A percentile compares a stretch with the other conserved stretches of the same genome.
These are phyloP conservation scores for Scheffersomyces coipomensis DNA, from an alignment of 805 yeast genomes.

Conservation along the genomic window DNA sequence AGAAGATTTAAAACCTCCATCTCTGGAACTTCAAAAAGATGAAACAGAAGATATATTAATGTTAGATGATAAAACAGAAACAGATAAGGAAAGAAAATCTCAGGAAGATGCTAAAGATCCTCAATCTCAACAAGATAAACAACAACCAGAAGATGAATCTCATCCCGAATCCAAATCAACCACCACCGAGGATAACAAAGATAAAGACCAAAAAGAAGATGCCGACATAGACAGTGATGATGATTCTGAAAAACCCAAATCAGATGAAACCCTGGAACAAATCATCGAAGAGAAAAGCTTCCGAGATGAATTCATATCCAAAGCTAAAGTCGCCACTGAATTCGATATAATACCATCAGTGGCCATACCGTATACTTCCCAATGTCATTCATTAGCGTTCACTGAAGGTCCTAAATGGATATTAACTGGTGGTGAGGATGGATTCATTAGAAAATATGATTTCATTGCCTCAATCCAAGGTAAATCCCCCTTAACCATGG, in stretches of 20 bases:
- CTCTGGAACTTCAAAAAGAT: slow-evolving; percentile 4
- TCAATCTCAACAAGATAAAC: background rate
- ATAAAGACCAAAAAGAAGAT: background rate
- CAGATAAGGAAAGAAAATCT: slow-evolving; percentile 3
- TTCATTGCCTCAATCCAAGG: slow-evolving; percentile 84
- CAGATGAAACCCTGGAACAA: background rate
- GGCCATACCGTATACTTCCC: slow-evolving; percentile 80
- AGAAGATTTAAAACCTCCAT: slow-evolving; percentile 3
- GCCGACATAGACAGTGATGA: slow-evolving; percentile 1
- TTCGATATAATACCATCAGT: slow-evolving; percentile 81
- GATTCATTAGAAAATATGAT: slow-evolving; percentile 87
- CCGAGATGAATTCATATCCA: slow-evolving; percentile 31
- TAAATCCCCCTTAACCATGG: slow-evolving; percentile 79
- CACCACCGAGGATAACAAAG: background rate
- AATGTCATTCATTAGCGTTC: slow-evolving; percentile 74
- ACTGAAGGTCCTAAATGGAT: slow-evolving; percentile 83
- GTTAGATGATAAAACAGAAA: slow-evolving; percentile 9
- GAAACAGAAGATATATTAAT: slow-evolving; percentile 7
- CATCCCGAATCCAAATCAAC: slow-evolving; percentile 1
- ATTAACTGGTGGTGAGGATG: slow-evolving; percentile 95
- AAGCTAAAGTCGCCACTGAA: slow-evolving; percentile 50
- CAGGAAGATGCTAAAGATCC: slow-evolving; percentile 6
- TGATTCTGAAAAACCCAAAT: background rate
- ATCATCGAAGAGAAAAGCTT: slow-evolving; percentile 8
- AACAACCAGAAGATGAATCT: background rate